These are phyloP conservation scores for Grigorovia yakushimaensis DNA, from an alignment of 805 yeast genomes.

Conservation along the genomic window DNA sequence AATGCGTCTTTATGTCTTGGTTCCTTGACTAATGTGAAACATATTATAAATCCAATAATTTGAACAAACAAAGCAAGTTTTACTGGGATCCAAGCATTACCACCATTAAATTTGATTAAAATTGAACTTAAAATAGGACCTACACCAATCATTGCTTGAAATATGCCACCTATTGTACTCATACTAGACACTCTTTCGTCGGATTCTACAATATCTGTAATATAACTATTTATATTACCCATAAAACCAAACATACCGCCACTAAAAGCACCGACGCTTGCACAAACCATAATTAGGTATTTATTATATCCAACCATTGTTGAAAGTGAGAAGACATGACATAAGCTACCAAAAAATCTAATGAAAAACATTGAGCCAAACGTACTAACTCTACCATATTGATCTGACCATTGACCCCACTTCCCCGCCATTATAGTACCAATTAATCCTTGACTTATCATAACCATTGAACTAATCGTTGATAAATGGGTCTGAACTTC, in stretches of 20 bases:
- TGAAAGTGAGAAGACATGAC: conserved; percentile 21
- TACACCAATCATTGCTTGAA: conserved; percentile 49
- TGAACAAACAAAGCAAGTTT: conserved; percentile 22
- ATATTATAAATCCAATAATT: conserved; percentile 28
- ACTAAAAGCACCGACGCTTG: conserved; percentile 39
- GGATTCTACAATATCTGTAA: conserved; percentile 63
- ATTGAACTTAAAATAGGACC: conserved; percentile 57
- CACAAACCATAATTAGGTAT: conserved; percentile 34
- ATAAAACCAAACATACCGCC: conserved; percentile 55
- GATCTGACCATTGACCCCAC: conserved; percentile 54
- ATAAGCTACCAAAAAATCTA: conserved; percentile 14
- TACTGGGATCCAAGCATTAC: conserved; percentile 24
- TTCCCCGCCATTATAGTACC: conserved; percentile 49
- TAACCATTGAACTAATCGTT: conserved; percentile 36
- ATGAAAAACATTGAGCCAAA: conserved; percentile 30
- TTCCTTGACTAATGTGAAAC: conserved; percentile 43
- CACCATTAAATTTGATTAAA: conserved; percentile 21
- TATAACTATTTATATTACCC: conserved; percentile 56
- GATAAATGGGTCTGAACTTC: conserved; percentile 39
- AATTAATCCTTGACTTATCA: conserved; percentile 35
- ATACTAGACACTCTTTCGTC: conserved; percentile 46
- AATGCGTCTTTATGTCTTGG: conserved; percentile 51
- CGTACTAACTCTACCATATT: conserved; percentile 49
- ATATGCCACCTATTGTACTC: conserved; percentile 49
- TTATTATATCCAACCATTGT: conserved; percentile 32